Base-by-base conservation (phyloP, 2,329 filamentous ascomycete genomes). In the Fusarium coicis region DNA sequence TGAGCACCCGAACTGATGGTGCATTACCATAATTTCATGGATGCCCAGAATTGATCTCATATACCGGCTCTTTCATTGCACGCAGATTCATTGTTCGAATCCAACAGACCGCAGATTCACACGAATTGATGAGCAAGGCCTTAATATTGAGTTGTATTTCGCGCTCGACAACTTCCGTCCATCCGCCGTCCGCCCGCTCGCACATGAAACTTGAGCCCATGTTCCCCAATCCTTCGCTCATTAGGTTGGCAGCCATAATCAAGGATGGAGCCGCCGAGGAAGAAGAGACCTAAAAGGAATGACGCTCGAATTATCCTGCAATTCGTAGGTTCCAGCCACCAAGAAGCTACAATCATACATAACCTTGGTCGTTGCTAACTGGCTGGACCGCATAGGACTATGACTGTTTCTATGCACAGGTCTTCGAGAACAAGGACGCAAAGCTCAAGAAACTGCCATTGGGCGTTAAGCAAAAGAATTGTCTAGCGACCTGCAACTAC, bases 331-430 rank as follows among this genome's bases (percentile, higher is more conserved):
- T 55, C 42, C n/a, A 63, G 42, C 55, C 39, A 68, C 37, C 26
- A 23, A 39, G 19, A 28, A 39, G 19, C 36, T 49, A 43, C 28
- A 39, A 32, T 50, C 65, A 39, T 26, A 28, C 65, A 39, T 26
- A 28, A 39, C 34, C 23, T 49, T 43, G 23, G 40, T 39, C 32
- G 70, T 77, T 52, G 72, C 66, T 59, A 46, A 32, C 57, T 66
- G 36, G 18, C 60, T 26, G 49, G 32, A 16, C 63, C 19, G 43
- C 36, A 46, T 42, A 92, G 90, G 91, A 93, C 81, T 93, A 95
- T 80, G 93, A 96, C 84, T 97, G 94, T 85, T 98, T 98, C 85
- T 98, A 98, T 81, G 95, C 95, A 28, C 94, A 94, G 55, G 95
- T 96, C 14, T 92, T 96, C 75, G 95, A 98, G 83, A 92, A 92